phyloP scores from a whole-genome alignment of 2,329 filamentous ascomycete species.

The Fusarium equiseti region DNA sequence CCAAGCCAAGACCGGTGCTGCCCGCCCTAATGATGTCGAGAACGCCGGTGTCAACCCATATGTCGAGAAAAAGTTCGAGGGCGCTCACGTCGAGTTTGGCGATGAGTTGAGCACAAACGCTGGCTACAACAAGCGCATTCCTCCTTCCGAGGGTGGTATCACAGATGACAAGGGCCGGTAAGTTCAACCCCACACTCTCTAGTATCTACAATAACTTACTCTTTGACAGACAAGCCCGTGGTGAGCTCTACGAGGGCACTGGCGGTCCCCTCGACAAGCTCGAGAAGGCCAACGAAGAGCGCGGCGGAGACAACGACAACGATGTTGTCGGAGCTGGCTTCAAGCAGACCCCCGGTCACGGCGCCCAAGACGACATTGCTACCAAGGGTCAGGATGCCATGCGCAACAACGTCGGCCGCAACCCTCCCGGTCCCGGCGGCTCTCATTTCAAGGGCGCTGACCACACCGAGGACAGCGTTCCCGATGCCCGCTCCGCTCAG shows the following conservation, averaged over 20 bases:
- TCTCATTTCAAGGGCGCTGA: conserved; percentile 56
- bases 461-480: conserved; percentile 55
- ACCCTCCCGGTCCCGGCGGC: conserved; percentile 53
- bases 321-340: conserved; percentile 50
- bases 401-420: conserved; percentile 55
- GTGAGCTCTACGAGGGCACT: conserved; percentile 58
- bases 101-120: conserved; percentile 60
- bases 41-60: conserved; percentile 58
- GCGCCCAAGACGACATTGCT: conserved; percentile 48
- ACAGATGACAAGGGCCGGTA: conserved; percentile 61
- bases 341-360: conserved; percentile 41
- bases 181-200: conserved; percentile 13
- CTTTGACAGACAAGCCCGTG: conserved; percentile 56
- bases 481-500: conserved; percentile 58
- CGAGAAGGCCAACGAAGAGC: conserved; percentile 40
- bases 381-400: conserved; percentile 54
- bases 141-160: conserved; percentile 59
- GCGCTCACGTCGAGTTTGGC: conserved; percentile 51
- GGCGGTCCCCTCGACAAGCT: conserved; percentile 60
- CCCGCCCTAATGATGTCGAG: conserved; percentile 54
- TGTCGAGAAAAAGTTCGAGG: conserved; percentile 58
- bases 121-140: conserved; percentile 60
- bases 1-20: conserved; percentile 60
- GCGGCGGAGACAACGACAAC: conserved; percentile 55
- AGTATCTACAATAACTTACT: conserved; percentile 22